These are phyloP conservation scores for Russula lepida DNA, from an alignment of 768 basidiomycete genomes.

Conservation along the genomic window DNA sequence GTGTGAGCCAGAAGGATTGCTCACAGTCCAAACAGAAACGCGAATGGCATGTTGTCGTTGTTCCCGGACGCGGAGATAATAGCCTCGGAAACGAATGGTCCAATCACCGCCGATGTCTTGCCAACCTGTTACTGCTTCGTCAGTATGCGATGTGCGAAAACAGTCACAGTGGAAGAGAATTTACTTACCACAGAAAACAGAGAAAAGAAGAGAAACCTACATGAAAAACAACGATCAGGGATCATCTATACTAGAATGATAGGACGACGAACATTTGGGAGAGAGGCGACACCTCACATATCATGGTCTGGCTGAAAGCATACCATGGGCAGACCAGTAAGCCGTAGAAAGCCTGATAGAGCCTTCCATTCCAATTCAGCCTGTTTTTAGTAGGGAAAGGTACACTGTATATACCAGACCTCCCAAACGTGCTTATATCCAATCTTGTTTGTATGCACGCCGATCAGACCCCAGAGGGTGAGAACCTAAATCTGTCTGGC, in stretches of 20 bases:
- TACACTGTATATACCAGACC: conserved; percentile 41
- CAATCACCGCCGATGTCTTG: conserved; percentile 71
- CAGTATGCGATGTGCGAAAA: not conserved
- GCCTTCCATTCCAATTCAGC: conserved; percentile 31
- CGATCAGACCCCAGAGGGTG: conserved; percentile 68
- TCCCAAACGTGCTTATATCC: conserved; percentile 84
- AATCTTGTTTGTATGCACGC: conserved; percentile 64
- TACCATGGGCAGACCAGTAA: conserved; percentile 75
- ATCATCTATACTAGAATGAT: not conserved
- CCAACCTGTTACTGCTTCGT: conserved; percentile 42
- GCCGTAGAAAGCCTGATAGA: conserved; percentile 63
- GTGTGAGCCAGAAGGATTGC: conserved; percentile 20
- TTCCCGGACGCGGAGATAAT: conserved; percentile 60
- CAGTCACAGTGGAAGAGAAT: not conserved
- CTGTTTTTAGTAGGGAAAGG: not conserved
- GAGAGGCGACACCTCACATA: conserved; percentile 65
- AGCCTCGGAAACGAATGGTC: conserved; percentile 65
- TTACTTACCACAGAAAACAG: conserved; percentile 60
- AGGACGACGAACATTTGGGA: conserved; percentile 51
- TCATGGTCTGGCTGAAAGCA: conserved; percentile 78
- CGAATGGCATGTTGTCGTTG: conserved; percentile 74
- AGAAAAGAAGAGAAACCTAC: conserved; percentile 64
- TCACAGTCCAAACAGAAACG: conserved; percentile 56
- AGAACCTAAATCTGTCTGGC: conserved; percentile 36
- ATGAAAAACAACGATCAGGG: not conserved